Evolutionary conservation across 768 basidiomycete species (phyloP).

Genomic region (Boletus sensibilis): DNA sequence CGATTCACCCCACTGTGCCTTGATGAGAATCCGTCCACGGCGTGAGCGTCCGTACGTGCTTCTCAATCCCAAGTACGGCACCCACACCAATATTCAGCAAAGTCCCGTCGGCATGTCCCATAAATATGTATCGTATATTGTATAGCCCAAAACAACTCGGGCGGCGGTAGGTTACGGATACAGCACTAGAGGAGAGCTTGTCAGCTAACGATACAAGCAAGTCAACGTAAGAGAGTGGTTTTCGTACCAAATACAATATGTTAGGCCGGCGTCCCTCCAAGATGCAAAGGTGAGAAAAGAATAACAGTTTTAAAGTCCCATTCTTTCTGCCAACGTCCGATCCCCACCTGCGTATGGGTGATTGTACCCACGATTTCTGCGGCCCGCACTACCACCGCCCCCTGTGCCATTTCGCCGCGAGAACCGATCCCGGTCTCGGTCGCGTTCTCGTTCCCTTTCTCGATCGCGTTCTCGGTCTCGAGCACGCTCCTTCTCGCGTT

Average conservation of each 20-base stretch:
- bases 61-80: background rate
- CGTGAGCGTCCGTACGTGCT: background rate
- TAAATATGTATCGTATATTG: slow-evolving; percentile 31
- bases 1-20: background rate
- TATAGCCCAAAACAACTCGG: slow-evolving; percentile 21
- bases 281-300: slow-evolving; percentile 17
- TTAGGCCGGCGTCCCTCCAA: slow-evolving; percentile 23
- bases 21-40: slow-evolving; percentile 1
- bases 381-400: slow-evolving; percentile 37
- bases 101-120: too few species aligned
- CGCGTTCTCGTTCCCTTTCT: slow-evolving; percentile 36
- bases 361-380: slow-evolving; percentile 40
- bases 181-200: slow-evolving; percentile 25
- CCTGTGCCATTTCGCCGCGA: slow-evolving; percentile 45
- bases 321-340: slow-evolving; percentile 83
- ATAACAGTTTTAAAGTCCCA: slow-evolving; percentile 59
- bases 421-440: slow-evolving; percentile 39
- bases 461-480: slow-evolving; percentile 37
- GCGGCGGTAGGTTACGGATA: slow-evolving; percentile 33
- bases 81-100: background rate
- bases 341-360: slow-evolving; percentile 43
- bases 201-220: slow-evolving; percentile 34
- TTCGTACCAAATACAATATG: slow-evolving; percentile 41
- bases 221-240: slow-evolving; percentile 7
- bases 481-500: slow-evolving; percentile 37